These are phyloP conservation scores for Quercus bicolor DNA, from an alignment of 306 rosid species.

Conservation along the genomic window DNA sequence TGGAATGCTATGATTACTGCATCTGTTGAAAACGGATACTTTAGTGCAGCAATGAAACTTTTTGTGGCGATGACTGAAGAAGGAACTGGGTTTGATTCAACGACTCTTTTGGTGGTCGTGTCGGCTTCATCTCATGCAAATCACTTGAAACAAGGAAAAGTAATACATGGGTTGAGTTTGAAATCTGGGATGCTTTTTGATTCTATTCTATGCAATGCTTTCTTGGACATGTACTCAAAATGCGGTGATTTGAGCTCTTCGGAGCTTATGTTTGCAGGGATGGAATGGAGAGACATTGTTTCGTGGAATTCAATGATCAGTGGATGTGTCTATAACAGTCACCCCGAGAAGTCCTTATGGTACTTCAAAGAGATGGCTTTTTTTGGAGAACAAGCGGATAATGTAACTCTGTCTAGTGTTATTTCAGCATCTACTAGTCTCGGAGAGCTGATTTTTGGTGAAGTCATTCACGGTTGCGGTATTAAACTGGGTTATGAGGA, in stretches of 20 bases:
- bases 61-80: constrained; percentile 34
- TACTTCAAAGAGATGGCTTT: constrained; percentile 36
- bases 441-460: constrained; percentile 35
- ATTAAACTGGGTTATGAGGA: constrained; percentile 46
- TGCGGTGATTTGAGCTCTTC: constrained; percentile 36
- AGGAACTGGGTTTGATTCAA: constrained; percentile 46
- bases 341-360: constrained; percentile 31
- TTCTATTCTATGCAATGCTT: constrained; percentile 38
- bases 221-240: constrained; percentile 53
- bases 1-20: constrained; percentile 61
- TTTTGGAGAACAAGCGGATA: constrained; percentile 32
- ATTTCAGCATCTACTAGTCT: constrained; percentile 43
- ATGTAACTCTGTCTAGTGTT: constrained; percentile 41
- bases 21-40: constrained; percentile 31
- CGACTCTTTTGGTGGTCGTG: constrained; percentile 51
- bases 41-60: constrained; percentile 30
- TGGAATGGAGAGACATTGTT: constrained; percentile 38
- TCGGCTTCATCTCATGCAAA: constrained; percentile 31
- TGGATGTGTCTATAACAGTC: constrained; percentile 37
- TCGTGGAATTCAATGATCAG: constrained; percentile 60
- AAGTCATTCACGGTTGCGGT: constrained; percentile 36
- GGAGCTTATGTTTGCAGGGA: constrained; percentile 34
- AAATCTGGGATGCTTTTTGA: constrained; percentile 48
- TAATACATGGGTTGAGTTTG: constrained; percentile 43
- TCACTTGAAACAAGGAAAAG: constrained; percentile 37